Evolutionary conservation across 768 basidiomycete genomes (phyloP).

Genomic region (Kwoniella dejecticola): DNA sequence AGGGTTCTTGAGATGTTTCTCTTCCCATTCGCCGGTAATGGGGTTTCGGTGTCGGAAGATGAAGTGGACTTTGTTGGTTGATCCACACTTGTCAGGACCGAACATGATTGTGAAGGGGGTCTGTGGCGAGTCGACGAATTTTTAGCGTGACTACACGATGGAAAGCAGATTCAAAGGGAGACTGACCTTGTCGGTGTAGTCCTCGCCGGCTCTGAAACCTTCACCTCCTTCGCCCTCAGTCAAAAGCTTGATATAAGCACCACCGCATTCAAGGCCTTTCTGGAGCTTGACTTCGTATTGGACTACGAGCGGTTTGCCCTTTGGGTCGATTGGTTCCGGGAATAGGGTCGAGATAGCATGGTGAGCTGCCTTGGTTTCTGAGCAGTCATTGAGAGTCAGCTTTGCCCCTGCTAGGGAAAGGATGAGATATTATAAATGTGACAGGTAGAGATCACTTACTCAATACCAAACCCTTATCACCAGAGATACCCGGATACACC

Average conservation of each 20-base stretch:
- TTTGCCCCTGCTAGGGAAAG: background rate
- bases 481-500: conserved; percentile 70
- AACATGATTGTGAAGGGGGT: conserved; percentile 74
- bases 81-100: conserved; percentile 73
- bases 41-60: conserved; percentile 99
- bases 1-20: conserved; percentile 86
- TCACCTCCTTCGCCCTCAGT: conserved; percentile 52
- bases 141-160: background rate
- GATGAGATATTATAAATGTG: too few species aligned
- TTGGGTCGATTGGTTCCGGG: conserved; percentile 71
- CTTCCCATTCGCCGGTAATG: conserved; percentile 85
- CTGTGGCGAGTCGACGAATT: conserved; percentile 22
- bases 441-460: too few species aligned
- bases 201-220: conserved; percentile 52
- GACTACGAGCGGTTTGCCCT: conserved; percentile 80
- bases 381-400: conserved; percentile 5
- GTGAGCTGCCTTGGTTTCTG: conserved; percentile 89
- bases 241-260: conserved; percentile 96
- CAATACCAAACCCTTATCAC: conserved; percentile 83
- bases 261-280: conserved; percentile 98
- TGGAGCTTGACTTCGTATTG: conserved; percentile 99
- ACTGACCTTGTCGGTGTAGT: conserved; percentile 56
- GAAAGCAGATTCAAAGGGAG: background rate
- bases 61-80: conserved; percentile 73
- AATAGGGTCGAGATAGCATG: conserved; percentile 98